Evolutionary conservation across 805 yeast genomes (phyloP).

Genomic region (Suhomyces prunicola): DNA sequence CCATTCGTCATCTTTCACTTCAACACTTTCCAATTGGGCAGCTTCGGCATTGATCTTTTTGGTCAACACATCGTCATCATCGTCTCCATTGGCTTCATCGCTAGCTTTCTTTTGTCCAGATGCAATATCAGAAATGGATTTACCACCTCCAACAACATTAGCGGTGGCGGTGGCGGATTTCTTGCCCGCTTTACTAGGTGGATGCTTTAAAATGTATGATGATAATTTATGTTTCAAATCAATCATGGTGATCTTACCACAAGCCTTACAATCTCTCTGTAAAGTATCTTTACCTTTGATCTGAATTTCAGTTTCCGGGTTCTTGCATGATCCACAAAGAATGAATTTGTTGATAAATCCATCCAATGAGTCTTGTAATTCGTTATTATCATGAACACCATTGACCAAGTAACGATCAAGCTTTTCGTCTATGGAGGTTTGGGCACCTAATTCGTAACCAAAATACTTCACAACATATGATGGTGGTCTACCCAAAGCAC

Average conservation of each 20-base stretch:
- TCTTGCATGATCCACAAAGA: constrained; percentile 90
- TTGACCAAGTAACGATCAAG: constrained; percentile 88
- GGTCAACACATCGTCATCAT: constrained; percentile 72
- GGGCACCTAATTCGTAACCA: constrained; percentile 97
- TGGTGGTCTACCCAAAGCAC: constrained; percentile 92
- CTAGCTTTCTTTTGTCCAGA: constrained; percentile 39
- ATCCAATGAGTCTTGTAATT: constrained; percentile 90
- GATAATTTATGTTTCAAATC: constrained; percentile 85
- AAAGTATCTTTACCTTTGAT: constrained; percentile 71
- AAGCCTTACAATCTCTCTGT: constrained; percentile 94
- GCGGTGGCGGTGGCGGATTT: constrained; percentile 84
- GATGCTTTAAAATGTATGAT: constrained; percentile 87
- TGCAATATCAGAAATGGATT: constrained; percentile 75
- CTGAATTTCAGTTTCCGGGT: constrained; percentile 93
- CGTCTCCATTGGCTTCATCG: constrained; percentile 39
- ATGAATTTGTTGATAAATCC: constrained; percentile 92
- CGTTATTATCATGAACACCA: constrained; percentile 88
- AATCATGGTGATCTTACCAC: constrained; percentile 84
- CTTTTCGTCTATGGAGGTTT: constrained; percentile 75
- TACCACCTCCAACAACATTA: constrained; percentile 84
- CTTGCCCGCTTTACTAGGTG: constrained; percentile 63
- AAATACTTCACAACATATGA: constrained; percentile 89
- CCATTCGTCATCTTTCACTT: constrained; percentile 90
- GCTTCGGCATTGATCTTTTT: constrained; percentile 83
- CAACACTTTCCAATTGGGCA: constrained; percentile 56